Evolutionary conservation across 352 stramenopile species (phyloP).

Genomic region (Ophiocytium majus): DNA sequence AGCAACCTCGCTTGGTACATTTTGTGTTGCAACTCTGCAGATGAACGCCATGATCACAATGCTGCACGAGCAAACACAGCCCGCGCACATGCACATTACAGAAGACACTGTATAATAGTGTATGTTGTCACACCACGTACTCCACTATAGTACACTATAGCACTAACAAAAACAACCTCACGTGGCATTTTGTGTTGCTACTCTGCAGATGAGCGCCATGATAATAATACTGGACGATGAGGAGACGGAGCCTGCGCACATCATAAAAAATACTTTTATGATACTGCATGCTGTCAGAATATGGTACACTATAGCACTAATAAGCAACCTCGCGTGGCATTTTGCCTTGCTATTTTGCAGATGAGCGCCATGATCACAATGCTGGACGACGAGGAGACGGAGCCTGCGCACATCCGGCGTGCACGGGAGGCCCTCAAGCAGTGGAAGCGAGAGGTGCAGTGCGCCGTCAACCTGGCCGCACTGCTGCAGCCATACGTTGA

Average conservation of each 20-base stretch:
- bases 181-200: not conserved
- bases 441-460: slow-evolving; percentile 21
- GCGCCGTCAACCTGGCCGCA: slow-evolving; percentile 11
- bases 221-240: slow-evolving; percentile 10
- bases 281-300: no score
- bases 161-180: no score
- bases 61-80: not conserved
- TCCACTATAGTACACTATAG: no score
- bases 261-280: no score
- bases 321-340: no score
- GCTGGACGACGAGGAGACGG: not conserved
- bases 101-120: not conserved
- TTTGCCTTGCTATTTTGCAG: no score
- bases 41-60: slow-evolving; percentile 22
- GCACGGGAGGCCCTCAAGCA: slow-evolving; percentile 3
- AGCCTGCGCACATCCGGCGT: not conserved
- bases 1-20: no score
- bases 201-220: slow-evolving; percentile 18
- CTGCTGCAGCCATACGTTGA: slow-evolving; percentile 1
- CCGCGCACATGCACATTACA: not conserved
- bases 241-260: not conserved
- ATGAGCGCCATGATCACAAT: slow-evolving; percentile 24
- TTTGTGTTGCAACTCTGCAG: no score
- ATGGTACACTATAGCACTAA: no score
- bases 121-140: no score